Evolutionary conservation across 192 early-diverging fungal genomes (phyloP).

Genomic region (Coemansia sp.): DNA sequence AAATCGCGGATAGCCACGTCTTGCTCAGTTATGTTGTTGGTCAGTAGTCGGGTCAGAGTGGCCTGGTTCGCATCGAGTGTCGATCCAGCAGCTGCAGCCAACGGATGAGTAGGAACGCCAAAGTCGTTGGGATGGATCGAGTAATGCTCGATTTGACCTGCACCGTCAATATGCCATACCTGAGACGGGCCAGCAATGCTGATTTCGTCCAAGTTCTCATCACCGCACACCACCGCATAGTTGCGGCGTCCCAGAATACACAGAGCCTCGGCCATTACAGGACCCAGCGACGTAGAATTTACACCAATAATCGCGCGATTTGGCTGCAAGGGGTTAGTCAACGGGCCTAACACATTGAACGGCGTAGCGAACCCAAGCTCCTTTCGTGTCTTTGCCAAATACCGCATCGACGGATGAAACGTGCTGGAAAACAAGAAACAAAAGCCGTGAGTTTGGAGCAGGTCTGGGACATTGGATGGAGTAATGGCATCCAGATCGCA

Average conservation of each 20-base stretch:
- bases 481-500: conserved; percentile 68
- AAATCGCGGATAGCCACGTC: conserved; percentile 79
- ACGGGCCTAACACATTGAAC: conserved; percentile 91
- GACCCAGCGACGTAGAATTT: conserved; percentile 72
- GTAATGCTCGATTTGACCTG: conserved; percentile 62
- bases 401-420: conserved; percentile 89
- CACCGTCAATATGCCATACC: conserved; percentile 78
- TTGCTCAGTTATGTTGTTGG: conserved; percentile 58
- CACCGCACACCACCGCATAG: conserved; percentile 91
- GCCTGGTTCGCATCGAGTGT: conserved; percentile 73
- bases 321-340: conserved; percentile 86
- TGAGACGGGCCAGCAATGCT: conserved; percentile 82
- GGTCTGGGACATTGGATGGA: conserved; percentile 62
- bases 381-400: conserved; percentile 68
- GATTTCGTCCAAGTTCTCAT: conserved; percentile 88
- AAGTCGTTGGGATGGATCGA: conserved; percentile 82
- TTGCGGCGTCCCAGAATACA: conserved; percentile 73
- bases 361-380: conserved; percentile 92
- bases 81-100: conserved; percentile 67
- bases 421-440: conserved; percentile 92
- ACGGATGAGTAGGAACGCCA: conserved; percentile 74
- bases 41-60: conserved; percentile 69
- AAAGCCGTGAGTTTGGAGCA: conserved; percentile 67
- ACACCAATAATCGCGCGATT: conserved; percentile 87
- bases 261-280: conserved; percentile 81